Evolutionary conservation across 208 protist species (phyloP).

Genomic region (Acanthamoeba triangularis): DNA sequence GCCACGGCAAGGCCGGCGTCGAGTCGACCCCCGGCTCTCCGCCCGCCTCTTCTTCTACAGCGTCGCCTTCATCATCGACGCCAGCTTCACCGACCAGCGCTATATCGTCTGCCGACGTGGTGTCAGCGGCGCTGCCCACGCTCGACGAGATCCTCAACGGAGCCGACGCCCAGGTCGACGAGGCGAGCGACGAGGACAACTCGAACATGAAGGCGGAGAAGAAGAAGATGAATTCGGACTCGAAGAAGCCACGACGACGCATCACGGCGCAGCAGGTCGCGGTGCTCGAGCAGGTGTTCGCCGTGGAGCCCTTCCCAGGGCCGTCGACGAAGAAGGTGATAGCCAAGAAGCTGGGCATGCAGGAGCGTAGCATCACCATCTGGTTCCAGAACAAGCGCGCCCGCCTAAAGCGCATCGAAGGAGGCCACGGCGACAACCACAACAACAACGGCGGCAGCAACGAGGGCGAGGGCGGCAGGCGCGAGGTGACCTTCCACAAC

Average conservation of each 20-base stretch:
- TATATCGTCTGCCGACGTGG: neutral
- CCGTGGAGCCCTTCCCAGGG: constrained; percentile 27
- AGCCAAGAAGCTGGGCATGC: constrained; percentile 33
- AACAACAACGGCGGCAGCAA: neutral
- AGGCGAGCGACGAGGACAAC: neutral
- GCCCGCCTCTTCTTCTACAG: neutral
- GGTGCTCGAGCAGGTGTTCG: constrained; percentile 55
- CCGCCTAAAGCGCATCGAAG: constrained; percentile 44
- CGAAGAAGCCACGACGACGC: constrained; percentile 26
- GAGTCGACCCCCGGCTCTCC: neutral
- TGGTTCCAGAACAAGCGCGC: constrained; percentile 72
- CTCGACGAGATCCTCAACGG: constrained; percentile 28
- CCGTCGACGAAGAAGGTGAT: constrained; percentile 47
- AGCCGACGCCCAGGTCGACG: neutral
- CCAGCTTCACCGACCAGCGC: neutral
- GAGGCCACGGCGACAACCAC: neutral
- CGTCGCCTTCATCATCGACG: neutral
- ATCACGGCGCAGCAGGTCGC: constrained; percentile 22
- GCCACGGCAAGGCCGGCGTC: neutral
- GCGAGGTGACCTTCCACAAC: constrained; percentile 65
- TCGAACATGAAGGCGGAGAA: neutral
- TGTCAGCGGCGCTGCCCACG: constrained; percentile 7
- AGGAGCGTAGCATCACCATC: constrained; percentile 50
- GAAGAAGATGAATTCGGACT: neutral
- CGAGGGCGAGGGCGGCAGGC: neutral